Base-by-base conservation (phyloP, 345 rosid species). In the Camelina sativa region DNA sequence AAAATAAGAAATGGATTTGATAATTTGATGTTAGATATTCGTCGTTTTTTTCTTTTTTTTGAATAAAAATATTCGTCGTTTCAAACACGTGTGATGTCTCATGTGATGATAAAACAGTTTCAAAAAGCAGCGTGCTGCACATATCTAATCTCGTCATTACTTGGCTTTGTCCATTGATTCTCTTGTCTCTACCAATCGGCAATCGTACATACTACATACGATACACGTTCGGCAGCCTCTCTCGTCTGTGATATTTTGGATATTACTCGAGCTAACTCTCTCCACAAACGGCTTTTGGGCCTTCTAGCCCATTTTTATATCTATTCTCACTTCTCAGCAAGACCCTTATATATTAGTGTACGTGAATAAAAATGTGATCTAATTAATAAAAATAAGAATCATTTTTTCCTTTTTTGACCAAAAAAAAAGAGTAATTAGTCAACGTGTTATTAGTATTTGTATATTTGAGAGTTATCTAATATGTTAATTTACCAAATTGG, bases 51-150 rank as follows among this genome's bases (percentile, higher is more conserved):
- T 34, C 8, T 34, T 23, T 34, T 34, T 34, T 34, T 7, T 34
- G 17, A 17, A 17, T 17, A 17, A 17, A 17, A 17, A 17, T 17
- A 17, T 17, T 17, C 40, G 43, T 55, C 38, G 56, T 65, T 34
- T 35, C 22, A 20, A 73, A 54, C 71, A 64, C 65, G 22, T 73
- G 77, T 56, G 65, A 20, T 73, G 64, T 53, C 63, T 40, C 17
- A 17, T 17, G 44, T 25, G 28, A 7, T 60, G 37, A 19, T 54
- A 30, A 16, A 44, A 73, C 22, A 25, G 10, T 64, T 55, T 73
- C 51, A n/a, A 6, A 7, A 34, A 32, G 25, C 28, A 20, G 50
- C 65, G 65, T 56, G 30, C 47, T 56, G 19, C 47, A 43, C 52
- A 69, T 25, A n/a, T 19, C 50, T 69, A 28, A 28, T 28, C 30